Percentiles rank a stretch among this genome's conserved stretches.
These are phyloP conservation scores for Periconia digitata DNA, from an alignment of 2,329 filamentous ascomycete species.

Conservation along the genomic window DNA sequence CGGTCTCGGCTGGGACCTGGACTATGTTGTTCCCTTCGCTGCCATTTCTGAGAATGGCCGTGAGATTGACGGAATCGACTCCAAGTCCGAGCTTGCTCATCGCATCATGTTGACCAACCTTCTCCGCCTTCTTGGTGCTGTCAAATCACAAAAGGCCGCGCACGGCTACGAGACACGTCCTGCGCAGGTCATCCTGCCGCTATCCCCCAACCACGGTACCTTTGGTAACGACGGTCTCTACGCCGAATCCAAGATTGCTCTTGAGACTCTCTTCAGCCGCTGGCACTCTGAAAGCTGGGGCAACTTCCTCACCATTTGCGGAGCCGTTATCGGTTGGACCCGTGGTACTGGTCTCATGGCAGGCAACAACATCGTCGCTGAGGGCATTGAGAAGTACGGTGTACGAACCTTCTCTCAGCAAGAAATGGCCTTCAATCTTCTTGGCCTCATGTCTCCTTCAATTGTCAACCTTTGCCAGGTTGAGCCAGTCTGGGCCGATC, in stretches of 20 bases:
- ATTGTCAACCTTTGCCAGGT: conserved; percentile 95
- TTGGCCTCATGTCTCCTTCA: conserved; percentile 91
- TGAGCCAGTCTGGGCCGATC: conserved; percentile 93
- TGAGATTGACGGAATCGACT: conserved; percentile 95
- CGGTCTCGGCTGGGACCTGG: conserved; percentile 96
- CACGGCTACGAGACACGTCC: conserved; percentile 92
- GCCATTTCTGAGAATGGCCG: conserved; percentile 97
- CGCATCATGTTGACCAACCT: conserved; percentile 99
- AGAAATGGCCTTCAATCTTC: conserved; percentile 98
- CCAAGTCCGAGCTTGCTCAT: conserved; percentile 95
- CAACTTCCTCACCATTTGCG: conserved; percentile 96
- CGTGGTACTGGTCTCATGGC: conserved; percentile 98
- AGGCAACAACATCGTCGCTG: conserved; percentile 95
- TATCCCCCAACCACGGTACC: conserved; percentile 97
- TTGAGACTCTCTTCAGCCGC: conserved; percentile 97
- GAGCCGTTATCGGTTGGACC: conserved; percentile 98
- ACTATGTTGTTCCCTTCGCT: conserved; percentile 93
- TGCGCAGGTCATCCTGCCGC: conserved; percentile 90
- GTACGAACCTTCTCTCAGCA: conserved; percentile 98
- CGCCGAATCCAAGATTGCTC: conserved; percentile 94
- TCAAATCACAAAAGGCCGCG: conserved; percentile 88
- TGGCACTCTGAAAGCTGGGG: conserved; percentile 98
- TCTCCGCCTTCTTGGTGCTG: conserved; percentile 81
- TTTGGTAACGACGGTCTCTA: conserved; percentile 98
- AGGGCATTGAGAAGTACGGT: conserved; percentile 93